phyloP scores from a whole-genome alignment of 139 green algal species.

The Tetradesmus lagerheimii region DNA sequence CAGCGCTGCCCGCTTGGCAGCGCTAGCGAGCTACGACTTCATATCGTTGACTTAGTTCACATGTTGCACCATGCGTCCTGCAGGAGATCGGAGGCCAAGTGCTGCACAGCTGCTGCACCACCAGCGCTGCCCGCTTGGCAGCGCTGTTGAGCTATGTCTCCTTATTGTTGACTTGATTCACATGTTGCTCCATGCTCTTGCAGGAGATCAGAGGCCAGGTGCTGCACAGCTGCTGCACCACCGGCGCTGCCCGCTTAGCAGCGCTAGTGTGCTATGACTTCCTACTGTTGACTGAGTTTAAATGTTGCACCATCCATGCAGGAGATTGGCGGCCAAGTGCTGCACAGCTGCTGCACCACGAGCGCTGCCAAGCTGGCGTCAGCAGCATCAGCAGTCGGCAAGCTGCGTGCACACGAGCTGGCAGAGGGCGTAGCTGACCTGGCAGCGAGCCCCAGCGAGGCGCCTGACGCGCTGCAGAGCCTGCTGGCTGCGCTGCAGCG shows the following conservation, averaged over 20 bases:
- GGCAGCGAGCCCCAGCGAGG: not conserved
- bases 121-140: conserved; percentile 3
- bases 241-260: not conserved
- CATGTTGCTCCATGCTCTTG: conserved; percentile 5
- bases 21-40: too few relatives aligned
- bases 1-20: too few relatives aligned
- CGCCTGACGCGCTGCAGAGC: conserved; percentile 16
- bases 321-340: conserved; percentile 33
- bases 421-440: conserved; percentile 42
- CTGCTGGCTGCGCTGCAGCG: not conserved
- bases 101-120: not conserved
- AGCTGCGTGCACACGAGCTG: conserved; percentile 6
- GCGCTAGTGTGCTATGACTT: too few relatives aligned
- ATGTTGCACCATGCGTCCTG: too few relatives aligned
- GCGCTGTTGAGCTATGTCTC: too few relatives aligned
- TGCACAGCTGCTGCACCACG: not conserved
- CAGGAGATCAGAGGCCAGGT: conserved; percentile 34
- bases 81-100: conserved; percentile 36
- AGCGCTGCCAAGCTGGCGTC: conserved; percentile 28
- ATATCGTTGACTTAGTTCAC: too few relatives aligned
- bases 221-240: not conserved
- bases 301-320: conserved; percentile 18
- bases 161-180: too few relatives aligned
- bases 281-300: too few relatives aligned
- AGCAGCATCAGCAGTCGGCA: conserved; percentile 23